These are phyloP conservation scores for Xerocomellus dryophilus DNA, from an alignment of 768 basidiomycete species.

Conservation along the genomic window DNA sequence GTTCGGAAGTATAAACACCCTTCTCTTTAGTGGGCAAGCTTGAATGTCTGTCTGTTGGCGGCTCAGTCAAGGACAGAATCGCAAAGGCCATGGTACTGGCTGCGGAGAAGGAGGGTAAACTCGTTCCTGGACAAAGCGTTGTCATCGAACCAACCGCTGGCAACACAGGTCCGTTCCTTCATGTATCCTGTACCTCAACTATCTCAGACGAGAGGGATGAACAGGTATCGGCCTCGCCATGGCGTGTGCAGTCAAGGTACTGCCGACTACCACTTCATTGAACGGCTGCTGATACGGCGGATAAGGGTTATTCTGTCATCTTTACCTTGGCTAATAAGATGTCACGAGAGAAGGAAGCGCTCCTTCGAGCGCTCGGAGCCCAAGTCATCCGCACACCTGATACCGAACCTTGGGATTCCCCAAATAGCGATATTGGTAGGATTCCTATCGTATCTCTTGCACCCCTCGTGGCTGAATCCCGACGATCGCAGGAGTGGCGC, in stretches of 20 bases:
- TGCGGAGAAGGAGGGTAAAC: slow-evolving; percentile 84
- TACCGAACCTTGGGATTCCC: slow-evolving; percentile 83
- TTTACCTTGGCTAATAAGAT: slow-evolving; percentile 94
- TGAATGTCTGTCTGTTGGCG: slow-evolving; percentile 88
- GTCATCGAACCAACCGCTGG: slow-evolving; percentile 96
- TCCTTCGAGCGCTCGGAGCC: slow-evolving; percentile 87
- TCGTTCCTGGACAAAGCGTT: slow-evolving; percentile 84
- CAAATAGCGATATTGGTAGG: slow-evolving; percentile 90
- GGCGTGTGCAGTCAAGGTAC: slow-evolving; percentile 91
- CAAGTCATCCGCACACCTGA: slow-evolving; percentile 93
- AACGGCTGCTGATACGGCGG: slow-evolving; percentile 66
- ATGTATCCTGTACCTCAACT: background rate
- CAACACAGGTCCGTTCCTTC: slow-evolving; percentile 72
- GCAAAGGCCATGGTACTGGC: slow-evolving; percentile 94
- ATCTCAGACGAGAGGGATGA: background rate
- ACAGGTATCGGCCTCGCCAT: slow-evolving; percentile 91
- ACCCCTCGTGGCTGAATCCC: slow-evolving; percentile 80
- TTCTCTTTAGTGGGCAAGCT: slow-evolving; percentile 72
- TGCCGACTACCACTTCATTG: slow-evolving; percentile 3
- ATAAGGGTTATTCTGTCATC: slow-evolving; percentile 83
- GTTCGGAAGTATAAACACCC: background rate
- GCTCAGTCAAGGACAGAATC: slow-evolving; percentile 94
- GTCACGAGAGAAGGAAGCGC: slow-evolving; percentile 93
- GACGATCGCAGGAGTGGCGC: slow-evolving; percentile 84
- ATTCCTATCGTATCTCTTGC: slow-evolving; percentile 30